Evolutionary conservation across 192 early-diverging fungal species (phyloP), one percentile per base, ranked within the genome.

Genomic region (Rhizoclosmatium sp.): DNA sequence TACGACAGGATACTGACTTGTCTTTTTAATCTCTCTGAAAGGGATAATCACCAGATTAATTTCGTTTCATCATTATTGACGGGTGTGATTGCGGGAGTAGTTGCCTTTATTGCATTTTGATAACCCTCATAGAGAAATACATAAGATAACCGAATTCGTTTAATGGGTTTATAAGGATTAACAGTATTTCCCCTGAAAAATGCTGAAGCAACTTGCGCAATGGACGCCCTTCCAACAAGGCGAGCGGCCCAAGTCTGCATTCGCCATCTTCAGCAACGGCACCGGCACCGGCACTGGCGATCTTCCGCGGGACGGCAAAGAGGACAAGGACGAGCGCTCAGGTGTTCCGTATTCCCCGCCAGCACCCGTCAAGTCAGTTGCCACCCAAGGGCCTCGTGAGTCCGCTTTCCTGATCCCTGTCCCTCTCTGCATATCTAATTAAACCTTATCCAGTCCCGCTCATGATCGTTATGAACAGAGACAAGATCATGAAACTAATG

Each of bases 31-130:
- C 31, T 31, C 31, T 31, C 0, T 31, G 31, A 31, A 31, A 31
- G 31, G 31, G 31, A 31, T 31, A 31, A 31, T 31, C 31, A 31
- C 16, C 54, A 89, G 88, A 86, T 91, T 3, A 92, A 93, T 71
- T 92, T 93, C 85, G 67, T 92, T n/a, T 89, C 91, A 16, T 93
- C 93, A 0, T 67, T 92, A 7, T 65, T 83, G 23, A 91, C 89
- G 40, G 85, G 86, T 47, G 42, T 79, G 10, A 44, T 86, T 2
- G 86, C 83, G 48, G 91, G 85, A 16, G 45, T 65, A 7, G 65
- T 87, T 47, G 59, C 51, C 9, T 54, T 54, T 54, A 16, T 54
- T 16, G 51, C 51, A 12, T 54, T 54, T 54, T 16, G 51, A 54
- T 54, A 31, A 31, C 31, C 31, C 31, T 31, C 31, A 31, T 31